Conservation (phyloP, 1,284 basidiomycete species). For the Takashimella koratensis region DNA sequence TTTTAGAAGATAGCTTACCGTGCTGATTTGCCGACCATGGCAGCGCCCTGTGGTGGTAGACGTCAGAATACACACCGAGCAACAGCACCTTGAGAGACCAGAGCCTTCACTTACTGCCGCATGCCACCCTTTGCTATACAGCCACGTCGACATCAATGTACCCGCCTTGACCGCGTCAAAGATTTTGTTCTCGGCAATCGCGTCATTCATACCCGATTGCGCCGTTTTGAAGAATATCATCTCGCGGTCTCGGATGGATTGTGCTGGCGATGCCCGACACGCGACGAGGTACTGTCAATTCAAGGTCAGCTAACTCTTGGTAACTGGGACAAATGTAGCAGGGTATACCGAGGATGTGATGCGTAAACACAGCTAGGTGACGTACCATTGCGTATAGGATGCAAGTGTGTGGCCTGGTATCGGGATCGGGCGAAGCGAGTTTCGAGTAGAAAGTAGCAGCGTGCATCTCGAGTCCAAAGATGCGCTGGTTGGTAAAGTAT, state of each 20-base stretch:
- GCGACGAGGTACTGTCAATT: constrained; percentile 13
- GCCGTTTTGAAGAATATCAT: constrained; percentile 7
- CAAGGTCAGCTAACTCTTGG: too few relatives aligned
- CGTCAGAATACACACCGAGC: too few relatives aligned
- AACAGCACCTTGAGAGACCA: too few relatives aligned
- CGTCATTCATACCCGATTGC: constrained; percentile 1
- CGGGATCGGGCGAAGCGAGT: constrained; percentile 10
- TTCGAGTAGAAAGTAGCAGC: constrained; percentile 15
- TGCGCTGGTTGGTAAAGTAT: constrained; percentile 18
- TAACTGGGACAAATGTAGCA: too few relatives aligned
- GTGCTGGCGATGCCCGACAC: constrained; percentile 9
- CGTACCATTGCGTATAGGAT: constrained; percentile 20
- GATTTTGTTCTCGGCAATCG: constrained; percentile 4
- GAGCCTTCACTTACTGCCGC: not conserved
- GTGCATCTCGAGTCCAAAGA: constrained; percentile 22
- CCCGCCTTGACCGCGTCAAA: constrained; percentile 12
- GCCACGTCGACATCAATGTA: constrained; percentile 6
- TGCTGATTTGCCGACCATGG: not conserved
- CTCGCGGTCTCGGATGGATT: constrained; percentile 4
- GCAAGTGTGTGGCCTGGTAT: constrained; percentile 17
- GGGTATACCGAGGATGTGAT: too few relatives aligned
- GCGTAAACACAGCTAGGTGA: not conserved
- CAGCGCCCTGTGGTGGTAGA: not conserved
- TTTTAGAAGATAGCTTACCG: too few relatives aligned
- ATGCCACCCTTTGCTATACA: constrained; percentile 2